phyloP scores from a whole-genome alignment of 768 basidiomycete genomes.

The Mycena galopus region DNA sequence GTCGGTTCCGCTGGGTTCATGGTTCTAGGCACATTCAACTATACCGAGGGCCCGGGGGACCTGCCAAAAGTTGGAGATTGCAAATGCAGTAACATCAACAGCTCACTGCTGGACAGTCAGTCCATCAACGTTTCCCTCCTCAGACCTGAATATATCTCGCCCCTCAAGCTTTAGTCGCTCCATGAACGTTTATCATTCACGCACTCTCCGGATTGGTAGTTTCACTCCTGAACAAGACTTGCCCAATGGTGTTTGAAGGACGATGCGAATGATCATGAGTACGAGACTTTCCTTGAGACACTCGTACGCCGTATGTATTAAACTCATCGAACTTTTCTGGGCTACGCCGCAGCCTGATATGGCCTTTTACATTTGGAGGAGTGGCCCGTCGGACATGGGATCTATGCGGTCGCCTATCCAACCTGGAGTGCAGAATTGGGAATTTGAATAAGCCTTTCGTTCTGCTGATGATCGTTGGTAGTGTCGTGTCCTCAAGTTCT shows the following conservation, averaged over 20 bases:
- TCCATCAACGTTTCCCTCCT: too few species aligned
- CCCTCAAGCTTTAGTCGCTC: constrained; percentile 1
- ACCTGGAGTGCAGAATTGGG: constrained; percentile 9
- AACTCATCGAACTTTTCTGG: too few species aligned
- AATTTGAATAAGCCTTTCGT: neutral
- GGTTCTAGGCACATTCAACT: neutral
- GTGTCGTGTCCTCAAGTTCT: too few species aligned
- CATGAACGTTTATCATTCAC: constrained; percentile 1
- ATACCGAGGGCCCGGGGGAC: neutral
- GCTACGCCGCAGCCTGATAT: neutral
- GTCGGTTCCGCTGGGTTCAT: neutral
- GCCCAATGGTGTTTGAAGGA: constrained; percentile 25
- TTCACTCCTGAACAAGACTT: constrained; percentile 19
- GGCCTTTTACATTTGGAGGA: neutral
- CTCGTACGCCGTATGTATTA: neutral
- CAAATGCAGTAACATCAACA: neutral
- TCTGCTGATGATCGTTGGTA: too few species aligned
- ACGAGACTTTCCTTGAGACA: neutral
- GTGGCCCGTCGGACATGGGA: constrained; percentile 8
- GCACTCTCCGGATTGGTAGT: neutral
- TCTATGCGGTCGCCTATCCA: constrained; percentile 15
- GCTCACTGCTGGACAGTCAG: neutral
- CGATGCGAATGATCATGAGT: neutral
- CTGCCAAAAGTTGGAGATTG: neutral
- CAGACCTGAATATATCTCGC: neutral